Evolutionary conservation across 768 basidiomycete genomes (phyloP), one percentile per base, ranked within the genome.

Genomic region (Hemileccinum rubropunctum): DNA sequence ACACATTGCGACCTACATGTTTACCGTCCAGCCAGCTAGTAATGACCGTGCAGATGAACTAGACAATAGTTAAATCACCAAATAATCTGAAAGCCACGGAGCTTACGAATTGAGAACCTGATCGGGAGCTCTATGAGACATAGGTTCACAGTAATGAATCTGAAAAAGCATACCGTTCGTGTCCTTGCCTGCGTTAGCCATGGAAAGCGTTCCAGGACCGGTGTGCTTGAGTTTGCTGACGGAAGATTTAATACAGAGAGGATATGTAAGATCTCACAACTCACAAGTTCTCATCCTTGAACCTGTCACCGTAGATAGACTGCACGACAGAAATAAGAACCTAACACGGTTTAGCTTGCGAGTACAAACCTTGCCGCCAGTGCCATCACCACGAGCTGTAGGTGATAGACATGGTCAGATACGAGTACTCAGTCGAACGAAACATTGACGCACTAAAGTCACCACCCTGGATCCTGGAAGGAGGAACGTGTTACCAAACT

Each of bases 271-370:
- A n/a, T 1, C 20, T 18, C 15, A 14, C 36, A 26, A 63, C 83
- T 67, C 58, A 91, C 91, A 94, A 94, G 79, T 98, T 98, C 76
- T 98, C 97, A 58, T 98, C 95, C 47, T 86, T 78, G 71, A 99
- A 99, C 64, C 77, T 78, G 59, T 86, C 83, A 41, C 93, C 93
- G 62, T 94, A 95, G 72, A 95, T 95, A 30, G 92, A 91, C 86
- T 88, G 44, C 3, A 26, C 1, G 34, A 45, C 6, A 37, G 27
- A 30, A 33, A 32, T 56, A 11, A 55, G 55, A 38, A 35, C 45
- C 15, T 26, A 26, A 28, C 12, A 47, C n/a, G 17, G 9, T 30
- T 38, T 13, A 44, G 3, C n/a, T 12, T 7, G 15, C 14, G 18
- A 36, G 35, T 42, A 51, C 69, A 39, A 58, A 86, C 88, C 82